Evolutionary conservation across 768 basidiomycete species (phyloP).

Genomic region (Panus rudis): DNA sequence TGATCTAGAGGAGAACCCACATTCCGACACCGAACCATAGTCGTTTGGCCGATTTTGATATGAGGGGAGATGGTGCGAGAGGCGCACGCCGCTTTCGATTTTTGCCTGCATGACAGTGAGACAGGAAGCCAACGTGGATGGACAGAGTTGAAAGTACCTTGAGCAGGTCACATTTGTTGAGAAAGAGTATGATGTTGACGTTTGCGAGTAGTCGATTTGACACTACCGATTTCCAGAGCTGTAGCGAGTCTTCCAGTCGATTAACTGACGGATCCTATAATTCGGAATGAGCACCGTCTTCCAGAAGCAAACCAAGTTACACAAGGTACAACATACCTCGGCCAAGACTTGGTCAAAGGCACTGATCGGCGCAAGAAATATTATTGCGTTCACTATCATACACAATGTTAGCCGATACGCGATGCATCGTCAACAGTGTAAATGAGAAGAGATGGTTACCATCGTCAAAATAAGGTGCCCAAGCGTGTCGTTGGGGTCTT

Average conservation of each 20-base stretch:
- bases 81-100: constrained; percentile 65
- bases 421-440: constrained; percentile 5
- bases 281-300: constrained; percentile 9
- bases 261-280: constrained; percentile 73
- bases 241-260: constrained; percentile 71
- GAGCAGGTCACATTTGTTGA: constrained; percentile 77
- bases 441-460: constrained; percentile 46
- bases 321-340: constrained; percentile 41
- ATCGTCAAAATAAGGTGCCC: constrained; percentile 86
- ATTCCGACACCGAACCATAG: constrained; percentile 68
- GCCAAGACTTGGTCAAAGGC: constrained; percentile 79
- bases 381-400: constrained; percentile 70
- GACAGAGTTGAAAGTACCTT: constrained; percentile 35
- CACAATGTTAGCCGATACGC: not conserved
- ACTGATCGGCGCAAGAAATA: constrained; percentile 84
- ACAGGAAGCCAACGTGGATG: not conserved
- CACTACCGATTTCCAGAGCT: constrained; percentile 66
- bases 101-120: constrained; percentile 45
- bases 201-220: constrained; percentile 66
- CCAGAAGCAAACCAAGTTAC: not conserved
- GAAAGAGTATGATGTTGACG: constrained; percentile 74
- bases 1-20: constrained; percentile 32
- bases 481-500: constrained; percentile 74
- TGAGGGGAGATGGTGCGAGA: constrained; percentile 60
- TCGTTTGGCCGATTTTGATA: constrained; percentile 78